Conservation (phyloP, 768 basidiomycete genomes). For the Megacollybia marginata region DNA sequence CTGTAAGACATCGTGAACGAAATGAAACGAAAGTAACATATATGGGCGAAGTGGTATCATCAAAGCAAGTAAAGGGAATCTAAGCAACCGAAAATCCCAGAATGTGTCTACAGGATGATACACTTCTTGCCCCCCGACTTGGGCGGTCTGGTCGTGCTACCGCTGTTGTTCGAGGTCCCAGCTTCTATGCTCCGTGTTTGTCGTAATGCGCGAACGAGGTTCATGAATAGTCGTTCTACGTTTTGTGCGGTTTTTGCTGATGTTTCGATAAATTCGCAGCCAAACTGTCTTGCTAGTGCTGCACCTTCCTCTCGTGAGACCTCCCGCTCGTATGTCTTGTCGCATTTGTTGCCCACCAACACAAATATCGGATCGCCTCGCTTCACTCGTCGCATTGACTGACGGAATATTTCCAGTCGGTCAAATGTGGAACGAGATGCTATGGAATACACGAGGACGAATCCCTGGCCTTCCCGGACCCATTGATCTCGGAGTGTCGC, state of each 20-base stretch:
- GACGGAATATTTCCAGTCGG: constrained; percentile 82
- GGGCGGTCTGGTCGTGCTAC: constrained; percentile 35
- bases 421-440: constrained; percentile 90
- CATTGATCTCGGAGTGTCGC: constrained; percentile 95
- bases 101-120: constrained; percentile 72
- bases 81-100: constrained; percentile 59
- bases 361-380: constrained; percentile 81
- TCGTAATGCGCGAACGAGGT: constrained; percentile 78
- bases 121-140: constrained; percentile 46
- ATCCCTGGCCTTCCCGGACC: constrained; percentile 99
- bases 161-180: constrained; percentile 27
- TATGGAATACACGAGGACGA: constrained; percentile 95
- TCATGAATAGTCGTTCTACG: constrained; percentile 86
- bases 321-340: constrained; percentile 86
- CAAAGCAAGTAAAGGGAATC: constrained; percentile 64
- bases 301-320: constrained; percentile 88
- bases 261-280: constrained; percentile 93
- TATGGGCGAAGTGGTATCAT: constrained; percentile 66
- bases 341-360: constrained; percentile 94
- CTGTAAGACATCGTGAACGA: background rate
- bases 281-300: constrained; percentile 72
- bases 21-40: constrained; percentile 21
- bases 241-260: constrained; percentile 94
- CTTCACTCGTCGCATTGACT: constrained; percentile 86
- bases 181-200: constrained; percentile 54